phyloP scores from a whole-genome alignment of 2,329 filamentous ascomycete species.

The Cercospora canescens region DNA sequence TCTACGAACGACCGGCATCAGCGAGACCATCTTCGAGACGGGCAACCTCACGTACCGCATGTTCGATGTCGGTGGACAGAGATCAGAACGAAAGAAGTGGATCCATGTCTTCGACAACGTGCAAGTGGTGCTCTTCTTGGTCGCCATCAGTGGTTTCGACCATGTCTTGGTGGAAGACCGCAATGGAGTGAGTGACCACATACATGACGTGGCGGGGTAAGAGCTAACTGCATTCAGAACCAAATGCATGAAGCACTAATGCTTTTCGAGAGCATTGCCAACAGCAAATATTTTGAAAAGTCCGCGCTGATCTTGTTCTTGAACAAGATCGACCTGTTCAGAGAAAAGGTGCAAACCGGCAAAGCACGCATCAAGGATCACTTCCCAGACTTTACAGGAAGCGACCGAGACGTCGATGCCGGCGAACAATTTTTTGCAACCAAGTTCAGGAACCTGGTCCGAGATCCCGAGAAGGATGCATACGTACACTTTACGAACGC shows the following conservation, averaged over 20 bases:
- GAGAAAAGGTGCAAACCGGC: constrained; percentile 49
- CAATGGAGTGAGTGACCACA: constrained; percentile 71
- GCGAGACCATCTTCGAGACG: constrained; percentile 89
- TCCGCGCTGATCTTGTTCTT: constrained; percentile 55
- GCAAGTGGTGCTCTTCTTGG: constrained; percentile 87
- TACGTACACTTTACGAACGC: constrained; percentile 56
- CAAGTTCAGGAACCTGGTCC: constrained; percentile 53
- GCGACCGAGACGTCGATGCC: constrained; percentile 47
- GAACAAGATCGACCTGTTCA: constrained; percentile 56
- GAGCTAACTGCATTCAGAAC: constrained; percentile 40
- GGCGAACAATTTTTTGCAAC: constrained; percentile 52
- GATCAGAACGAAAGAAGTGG: constrained; percentile 96
- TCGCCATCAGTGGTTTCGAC: constrained; percentile 94
- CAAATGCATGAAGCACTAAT: constrained; percentile 58
- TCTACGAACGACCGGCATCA: constrained; percentile 91
- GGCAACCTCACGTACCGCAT: constrained; percentile 93
- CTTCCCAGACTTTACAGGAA: constrained; percentile 52
- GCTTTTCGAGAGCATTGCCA: constrained; percentile 55
- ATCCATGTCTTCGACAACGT: constrained; percentile 96
- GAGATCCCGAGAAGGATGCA: constrained; percentile 52
- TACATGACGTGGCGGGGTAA: neutral
- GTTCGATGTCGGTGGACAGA: constrained; percentile 92
- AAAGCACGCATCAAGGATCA: constrained; percentile 50
- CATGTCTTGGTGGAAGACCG: constrained; percentile 96
- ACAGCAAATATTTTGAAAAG: constrained; percentile 54